Evolutionary conservation across 2,329 filamentous ascomycete species (phyloP), one percentile per base, ranked within the genome.

Genomic region (Pseudogymnoascus sp.): DNA sequence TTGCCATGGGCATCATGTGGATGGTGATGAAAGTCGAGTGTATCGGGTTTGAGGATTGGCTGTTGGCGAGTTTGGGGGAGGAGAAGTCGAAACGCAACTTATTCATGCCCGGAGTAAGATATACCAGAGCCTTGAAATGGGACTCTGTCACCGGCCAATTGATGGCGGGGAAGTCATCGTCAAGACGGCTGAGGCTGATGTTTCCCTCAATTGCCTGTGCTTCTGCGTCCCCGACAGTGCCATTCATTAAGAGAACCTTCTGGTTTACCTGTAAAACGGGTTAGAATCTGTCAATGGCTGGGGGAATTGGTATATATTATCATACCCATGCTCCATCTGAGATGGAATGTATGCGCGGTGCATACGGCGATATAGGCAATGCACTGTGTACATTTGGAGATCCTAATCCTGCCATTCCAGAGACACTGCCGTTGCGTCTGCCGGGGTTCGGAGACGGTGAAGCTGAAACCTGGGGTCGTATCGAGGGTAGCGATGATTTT

Each of bases 31-130:
- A 91, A 0, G 91, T 88, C 0, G 88, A 86, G 75, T 97, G 92
- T 19, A 89, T 82, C 42, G 82, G 86, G 71, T 86, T 87, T 24
- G 82, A 86, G 24, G 82, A 82, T 66, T 82, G 84, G 73, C 82
- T 85, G 64, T 89, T 85, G 19, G 88, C 86, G 31, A 95, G 80
- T 74, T 95, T 96, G 3, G 90, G 89, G 33, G 89, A 95, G 56
- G 82, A 82, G 73, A 96, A 97, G 72, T 97, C 93, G 68, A 97
- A 88, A 24, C 91, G 88, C 31, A 97, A 77, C 68, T 85, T 87
- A 75, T 99, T 99, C 62, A 91, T 90, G 0, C 95, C 95, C 4
- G 95, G 93, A 67, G 89, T 86, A n/a, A 99, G 83, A 74, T 96
- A 91, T 8, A 97, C 82, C 31, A 97, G 80, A 4, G 89, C 89